These are phyloP conservation scores for Candida ipomoeae DNA, from an alignment of 805 yeast genomes.

Conservation along the genomic window DNA sequence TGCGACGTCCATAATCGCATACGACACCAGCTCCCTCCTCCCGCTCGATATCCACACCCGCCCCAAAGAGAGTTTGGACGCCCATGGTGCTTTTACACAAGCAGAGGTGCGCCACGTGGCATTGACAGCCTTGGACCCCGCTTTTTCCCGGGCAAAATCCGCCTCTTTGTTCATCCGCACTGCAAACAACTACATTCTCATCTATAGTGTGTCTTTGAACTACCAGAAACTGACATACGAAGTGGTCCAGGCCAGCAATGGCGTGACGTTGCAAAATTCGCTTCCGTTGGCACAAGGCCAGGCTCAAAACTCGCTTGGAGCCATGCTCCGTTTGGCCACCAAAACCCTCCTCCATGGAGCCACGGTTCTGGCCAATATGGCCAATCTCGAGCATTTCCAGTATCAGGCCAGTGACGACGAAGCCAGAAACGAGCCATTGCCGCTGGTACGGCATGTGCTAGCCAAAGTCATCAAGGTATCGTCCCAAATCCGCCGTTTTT, in stretches of 20 bases:
- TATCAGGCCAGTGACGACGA: slow-evolving; percentile 31
- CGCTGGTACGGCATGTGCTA: slow-evolving; percentile 25
- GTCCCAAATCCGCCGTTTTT: slow-evolving; percentile 27
- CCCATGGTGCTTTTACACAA: slow-evolving; percentile 9
- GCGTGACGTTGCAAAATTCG: slow-evolving; percentile 31
- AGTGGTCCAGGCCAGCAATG: slow-evolving; percentile 21
- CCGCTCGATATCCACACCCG: slow-evolving; percentile 16
- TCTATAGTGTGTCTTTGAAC: slow-evolving; percentile 22
- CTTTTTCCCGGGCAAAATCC: slow-evolving; percentile 13
- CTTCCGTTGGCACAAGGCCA: slow-evolving; percentile 29
- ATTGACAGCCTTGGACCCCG: slow-evolving; percentile 33
- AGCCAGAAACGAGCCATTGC: slow-evolving; percentile 23
- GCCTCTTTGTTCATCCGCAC: slow-evolving; percentile 15
- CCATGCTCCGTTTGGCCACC: slow-evolving; percentile 31
- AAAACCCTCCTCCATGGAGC: slow-evolving; percentile 29
- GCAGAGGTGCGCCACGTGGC: slow-evolving; percentile 29
- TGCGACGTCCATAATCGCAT: slow-evolving; percentile 7
- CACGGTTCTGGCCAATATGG: slow-evolving; percentile 20
- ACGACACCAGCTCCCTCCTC: slow-evolving; percentile 12
- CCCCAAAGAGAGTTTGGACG: slow-evolving; percentile 10
- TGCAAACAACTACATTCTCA: slow-evolving; percentile 9
- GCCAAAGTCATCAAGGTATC: slow-evolving; percentile 32
- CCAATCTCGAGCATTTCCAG: slow-evolving; percentile 33
- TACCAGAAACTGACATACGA: slow-evolving; percentile 33
- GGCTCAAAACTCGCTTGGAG: slow-evolving; percentile 25